phyloP scores from a whole-genome alignment of 1,139 yeast genomes.

The Kodamaea fungicola region DNA sequence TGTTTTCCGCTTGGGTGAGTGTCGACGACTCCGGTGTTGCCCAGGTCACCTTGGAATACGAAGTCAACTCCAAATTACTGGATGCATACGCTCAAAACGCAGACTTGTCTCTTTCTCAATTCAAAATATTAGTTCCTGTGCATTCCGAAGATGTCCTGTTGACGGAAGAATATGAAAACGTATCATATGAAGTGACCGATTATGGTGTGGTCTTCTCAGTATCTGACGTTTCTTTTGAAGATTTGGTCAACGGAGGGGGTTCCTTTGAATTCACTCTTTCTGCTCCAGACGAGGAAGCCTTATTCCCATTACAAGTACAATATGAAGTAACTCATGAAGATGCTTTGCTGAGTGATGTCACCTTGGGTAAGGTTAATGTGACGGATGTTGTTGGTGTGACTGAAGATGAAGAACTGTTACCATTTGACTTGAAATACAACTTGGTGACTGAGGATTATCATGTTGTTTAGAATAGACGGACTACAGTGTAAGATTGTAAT shows the following conservation, averaged over 20 bases:
- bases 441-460: constrained; percentile 64
- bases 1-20: constrained; percentile 83
- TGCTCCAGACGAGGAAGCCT: constrained; percentile 73
- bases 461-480: constrained; percentile 38
- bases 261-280: constrained; percentile 78
- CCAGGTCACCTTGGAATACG: constrained; percentile 86
- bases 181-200: constrained; percentile 48
- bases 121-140: constrained; percentile 66
- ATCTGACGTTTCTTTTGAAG: constrained; percentile 44
- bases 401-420: constrained; percentile 51
- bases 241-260: constrained; percentile 47
- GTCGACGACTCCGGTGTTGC: constrained; percentile 54
- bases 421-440: constrained; percentile 66
- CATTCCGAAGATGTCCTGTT: constrained; percentile 56
- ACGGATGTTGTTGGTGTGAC: constrained; percentile 39
- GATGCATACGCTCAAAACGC: constrained; percentile 23
- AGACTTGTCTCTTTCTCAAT: constrained; percentile 42
- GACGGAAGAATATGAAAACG: constrained; percentile 44
- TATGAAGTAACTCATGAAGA: constrained; percentile 33
- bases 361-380: constrained; percentile 42
- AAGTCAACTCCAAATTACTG: constrained; percentile 46
- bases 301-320: constrained; percentile 81
- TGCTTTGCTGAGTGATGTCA: constrained; percentile 22
- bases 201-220: constrained; percentile 61
- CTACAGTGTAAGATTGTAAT: too few relatives aligned